Conservation (phyloP, 78 protist species). For the Blattamonas nauphoetae region DNA sequence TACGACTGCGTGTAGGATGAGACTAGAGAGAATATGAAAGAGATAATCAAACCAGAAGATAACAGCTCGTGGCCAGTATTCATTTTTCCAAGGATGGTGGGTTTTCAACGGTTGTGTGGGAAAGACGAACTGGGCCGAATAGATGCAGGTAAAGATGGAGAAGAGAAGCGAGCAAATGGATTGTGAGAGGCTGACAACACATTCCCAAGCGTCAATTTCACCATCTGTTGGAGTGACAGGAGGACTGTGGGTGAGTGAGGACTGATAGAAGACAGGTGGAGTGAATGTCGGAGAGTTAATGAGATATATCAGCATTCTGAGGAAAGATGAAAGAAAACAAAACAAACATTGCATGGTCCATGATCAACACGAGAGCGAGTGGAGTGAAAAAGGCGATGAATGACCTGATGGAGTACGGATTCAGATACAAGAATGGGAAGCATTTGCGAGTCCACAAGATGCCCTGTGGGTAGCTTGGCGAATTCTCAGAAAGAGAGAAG, state of each 20-base stretch:
- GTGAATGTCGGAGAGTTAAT: neutral
- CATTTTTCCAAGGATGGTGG: neutral
- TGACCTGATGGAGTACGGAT: neutral
- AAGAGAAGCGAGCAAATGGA: neutral
- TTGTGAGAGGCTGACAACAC: neutral
- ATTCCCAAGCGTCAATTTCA: neutral
- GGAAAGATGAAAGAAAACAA: neutral
- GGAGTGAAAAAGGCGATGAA: neutral
- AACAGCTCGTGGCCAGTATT: neutral
- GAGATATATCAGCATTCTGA: neutral
- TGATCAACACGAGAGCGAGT: neutral
- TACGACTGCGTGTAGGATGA: neutral
- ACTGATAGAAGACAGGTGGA: neutral
- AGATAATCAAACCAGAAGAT: neutral
- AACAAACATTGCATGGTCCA: neutral
- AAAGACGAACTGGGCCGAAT: no score
- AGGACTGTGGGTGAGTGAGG: neutral
- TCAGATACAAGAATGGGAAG: neutral
- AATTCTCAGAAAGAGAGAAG: neutral
- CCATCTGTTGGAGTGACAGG: neutral
- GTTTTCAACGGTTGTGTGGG: no score
- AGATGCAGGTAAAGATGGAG: neutral
- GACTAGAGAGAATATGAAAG: neutral
- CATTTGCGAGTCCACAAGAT: neutral
- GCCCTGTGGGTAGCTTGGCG: neutral